Evolutionary conservation across 2,329 filamentous ascomycete species (phyloP), one percentile per base, ranked within the genome.

Genomic region (Arthrobotrys iridis): DNA sequence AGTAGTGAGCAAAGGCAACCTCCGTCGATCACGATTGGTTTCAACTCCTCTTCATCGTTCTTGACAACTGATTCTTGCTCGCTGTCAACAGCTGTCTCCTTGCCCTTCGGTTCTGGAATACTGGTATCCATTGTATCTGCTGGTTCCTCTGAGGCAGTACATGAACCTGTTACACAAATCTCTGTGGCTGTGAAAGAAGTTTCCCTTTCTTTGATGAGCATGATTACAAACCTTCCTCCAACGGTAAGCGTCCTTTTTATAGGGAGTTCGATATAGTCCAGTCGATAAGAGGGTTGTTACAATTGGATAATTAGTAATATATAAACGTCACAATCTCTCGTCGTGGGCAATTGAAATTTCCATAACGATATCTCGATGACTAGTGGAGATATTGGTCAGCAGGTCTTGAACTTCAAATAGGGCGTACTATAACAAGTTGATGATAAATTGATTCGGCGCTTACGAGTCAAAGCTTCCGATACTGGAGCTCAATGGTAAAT

Each of bases 21-120:
- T 4, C 71, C 71, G 24, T 68, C 71, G 10, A 75, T 68, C 10
- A 59, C 22, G 28, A 75, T 75, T 11, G 71, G 71, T 7, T 57
- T 22, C 13, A 74, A n/a, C 8, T 4, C 41, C 30, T 55, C 60
- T 13, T 64, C 30, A n/a, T 41, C 20, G 15, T 24, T 13, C 5
- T 63, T 30, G 26, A 46, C 43, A 33, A 15, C 8, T 7, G 30
- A 26, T 2, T 24, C 45, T 33, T 55, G 26, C 18, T 37, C 24
- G 10, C 24, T 1, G 7, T 24, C 28, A 28, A 13, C 22, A 1
- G 26, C 26, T 22, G 58, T 48, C n/a, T 37, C 43, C 33, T 48
- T 71, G 11, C 46, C 46, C 18, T 71, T 35, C 24, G 26, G 18
- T 24, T 55, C 65, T n/a, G 7, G 2, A 1, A 2, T 63, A 13